Evolutionary conservation across 2,329 filamentous ascomycete genomes (phyloP).

Genomic region (Ampelomyces quisqualis): DNA sequence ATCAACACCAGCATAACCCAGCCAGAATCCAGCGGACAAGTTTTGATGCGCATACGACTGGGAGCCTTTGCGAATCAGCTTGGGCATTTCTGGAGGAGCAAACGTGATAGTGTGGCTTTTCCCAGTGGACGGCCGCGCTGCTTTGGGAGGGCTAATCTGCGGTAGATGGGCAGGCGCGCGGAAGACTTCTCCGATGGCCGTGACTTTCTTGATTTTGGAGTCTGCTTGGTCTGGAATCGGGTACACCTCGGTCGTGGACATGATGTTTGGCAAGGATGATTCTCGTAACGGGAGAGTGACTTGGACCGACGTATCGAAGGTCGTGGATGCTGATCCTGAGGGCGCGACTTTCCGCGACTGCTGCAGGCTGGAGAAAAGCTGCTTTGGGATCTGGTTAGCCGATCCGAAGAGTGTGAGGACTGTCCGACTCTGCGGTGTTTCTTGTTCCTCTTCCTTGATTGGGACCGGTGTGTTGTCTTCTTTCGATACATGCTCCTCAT

Average conservation of each 20-base stretch:
- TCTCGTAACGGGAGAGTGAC: slow-evolving; percentile 59
- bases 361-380: slow-evolving; percentile 84
- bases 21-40: slow-evolving; percentile 67
- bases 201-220: slow-evolving; percentile 54
- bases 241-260: slow-evolving; percentile 67
- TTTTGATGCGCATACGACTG: slow-evolving; percentile 66
- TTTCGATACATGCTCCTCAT: slow-evolving; percentile 8
- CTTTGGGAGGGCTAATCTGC: slow-evolving; percentile 69
- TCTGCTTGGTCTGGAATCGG: slow-evolving; percentile 50
- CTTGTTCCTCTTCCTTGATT: slow-evolving; percentile 26
- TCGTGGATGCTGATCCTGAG: slow-evolving; percentile 36
- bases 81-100: slow-evolving; percentile 54
- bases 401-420: slow-evolving; percentile 78
- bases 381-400: slow-evolving; percentile 66
- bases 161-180: slow-evolving; percentile 66
- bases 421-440: slow-evolving; percentile 50
- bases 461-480: slow-evolving; percentile 15
- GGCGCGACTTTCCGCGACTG: slow-evolving; percentile 48
- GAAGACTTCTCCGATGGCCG: slow-evolving; percentile 73
- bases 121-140: slow-evolving; percentile 68
- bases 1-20: slow-evolving; percentile 54
- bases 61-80: slow-evolving; percentile 44
- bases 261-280: slow-evolving; percentile 69
- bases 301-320: slow-evolving; percentile 46
- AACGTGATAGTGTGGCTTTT: slow-evolving; percentile 54